Base-by-base conservation (phyloP, 2,329 filamentous ascomycete species). In the Pseudocercospora ulei region DNA sequence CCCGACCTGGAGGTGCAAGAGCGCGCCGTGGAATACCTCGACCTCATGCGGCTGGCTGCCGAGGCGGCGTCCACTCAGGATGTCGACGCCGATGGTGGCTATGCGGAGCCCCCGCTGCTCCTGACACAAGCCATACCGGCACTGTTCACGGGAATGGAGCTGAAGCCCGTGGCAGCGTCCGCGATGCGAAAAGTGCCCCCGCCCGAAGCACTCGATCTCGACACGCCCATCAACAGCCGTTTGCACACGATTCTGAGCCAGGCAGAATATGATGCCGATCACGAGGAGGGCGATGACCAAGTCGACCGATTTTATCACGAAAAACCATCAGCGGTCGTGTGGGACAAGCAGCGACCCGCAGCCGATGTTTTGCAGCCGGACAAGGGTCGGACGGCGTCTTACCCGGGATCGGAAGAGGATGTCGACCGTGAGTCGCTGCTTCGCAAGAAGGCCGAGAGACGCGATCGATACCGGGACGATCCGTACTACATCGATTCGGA, bases 1-100 rank as follows among this genome's bases (percentile, higher is more conserved):
- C 87, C 88, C 0, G 84, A 78, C 53, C 70, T 98, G 1, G 90
- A 98, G 58, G 86, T 98, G 3, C 90, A 98, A 62, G 90, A 96
- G 61, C 76, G 90, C 40, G 81, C 87, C 2, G 87, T 95, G 1
- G 87, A 95, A 57, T 92, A 94, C 52, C 72, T 86, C 0, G 90
- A 98, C 58, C 70, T 96, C 7, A 75, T 96, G 54, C 85, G 85
- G 42, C 69, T 98, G 28, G 85, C 84, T 2, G 77, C 78, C 1
- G 90, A 98, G 64, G 86, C 88, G 8, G 75, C 75, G 2, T 72
- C 77, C 5, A 76, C 71, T 1, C 81, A 87, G 45, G 69, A 73
- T 7, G 65, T 73, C 13, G 58, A 60, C 5, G 39, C 47, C 0
- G 72, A 76, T 7, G 70, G 75, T 41, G 78, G 80, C 9, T 87